A percentile compares a stretch with the other conserved stretches of the same genome.
These are phyloP conservation scores for Metarhizium sp. DNA, from an alignment of 2,329 filamentous ascomycete genomes.

Conservation along the genomic window DNA sequence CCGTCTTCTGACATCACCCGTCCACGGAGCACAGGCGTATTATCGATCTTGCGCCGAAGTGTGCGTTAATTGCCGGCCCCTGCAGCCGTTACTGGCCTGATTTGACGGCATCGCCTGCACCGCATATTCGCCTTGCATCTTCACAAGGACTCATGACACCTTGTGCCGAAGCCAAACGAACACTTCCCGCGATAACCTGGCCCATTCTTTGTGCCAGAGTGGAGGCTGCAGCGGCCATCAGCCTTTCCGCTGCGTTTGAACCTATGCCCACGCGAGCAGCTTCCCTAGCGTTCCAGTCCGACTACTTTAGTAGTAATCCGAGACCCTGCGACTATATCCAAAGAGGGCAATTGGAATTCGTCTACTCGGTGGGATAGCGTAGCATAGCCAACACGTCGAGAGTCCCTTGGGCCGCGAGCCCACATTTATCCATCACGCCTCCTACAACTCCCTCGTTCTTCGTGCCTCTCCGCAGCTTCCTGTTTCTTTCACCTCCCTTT, in stretches of 20 bases:
- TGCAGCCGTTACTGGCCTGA: background rate
- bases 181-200: background rate
- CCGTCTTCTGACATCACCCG: background rate
- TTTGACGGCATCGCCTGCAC: background rate
- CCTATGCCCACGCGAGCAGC: constrained; percentile 2
- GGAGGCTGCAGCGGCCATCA: background rate
- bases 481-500: background rate
- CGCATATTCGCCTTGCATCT: background rate
- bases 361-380: background rate
- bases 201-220: background rate
- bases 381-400: background rate
- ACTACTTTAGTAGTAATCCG: background rate
- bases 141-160: background rate
- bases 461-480: background rate
- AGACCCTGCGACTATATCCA: background rate
- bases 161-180: background rate
- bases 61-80: background rate
- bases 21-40: background rate
- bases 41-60: background rate
- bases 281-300: background rate
- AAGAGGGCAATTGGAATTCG: background rate
- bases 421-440: constrained; percentile 1
- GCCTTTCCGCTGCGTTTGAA: background rate
- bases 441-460: background rate
- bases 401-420: background rate